Percentiles rank a stretch among this genome's conserved stretches.
Conservation (phyloP, 129 eudicot species). For the Artemisia argyi region DNA sequence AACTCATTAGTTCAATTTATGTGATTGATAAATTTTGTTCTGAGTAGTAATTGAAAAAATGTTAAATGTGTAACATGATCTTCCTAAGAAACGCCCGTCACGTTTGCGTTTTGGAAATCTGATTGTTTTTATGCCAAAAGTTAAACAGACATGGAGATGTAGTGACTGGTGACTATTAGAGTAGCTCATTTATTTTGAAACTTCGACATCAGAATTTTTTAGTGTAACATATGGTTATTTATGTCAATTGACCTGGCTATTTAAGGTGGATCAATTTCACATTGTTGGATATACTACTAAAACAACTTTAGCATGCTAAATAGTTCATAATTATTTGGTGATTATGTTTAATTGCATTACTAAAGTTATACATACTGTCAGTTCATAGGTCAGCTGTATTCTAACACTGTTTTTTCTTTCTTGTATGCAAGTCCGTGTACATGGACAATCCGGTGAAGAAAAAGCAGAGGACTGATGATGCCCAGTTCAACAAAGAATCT, state of each 20-base stretch:
- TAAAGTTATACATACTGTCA: neutral
- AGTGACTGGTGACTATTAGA: conserved; percentile 7
- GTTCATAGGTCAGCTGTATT: conserved; percentile 2
- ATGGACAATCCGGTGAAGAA: conserved; percentile 55
- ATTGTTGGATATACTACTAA: no score
- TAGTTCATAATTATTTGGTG: no score
- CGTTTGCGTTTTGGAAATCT: neutral
- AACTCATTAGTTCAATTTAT: no score
- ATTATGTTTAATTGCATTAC: no score
- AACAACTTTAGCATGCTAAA: no score
- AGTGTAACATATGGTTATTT: no score
- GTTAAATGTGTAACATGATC: neutral
- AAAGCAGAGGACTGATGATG: conserved; percentile 38
- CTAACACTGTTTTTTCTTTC: neutral
- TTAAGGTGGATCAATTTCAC: no score
- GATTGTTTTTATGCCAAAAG: neutral
- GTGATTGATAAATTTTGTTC: no score
- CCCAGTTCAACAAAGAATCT: conserved; percentile 42
- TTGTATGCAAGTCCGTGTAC: conserved; percentile 57
- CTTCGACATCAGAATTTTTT: no score
- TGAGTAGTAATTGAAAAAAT: no score
- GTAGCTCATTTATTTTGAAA: neutral
- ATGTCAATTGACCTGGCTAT: no score
- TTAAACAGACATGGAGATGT: neutral
- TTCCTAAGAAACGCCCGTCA: neutral